These are phyloP conservation scores for Allomyces arbusculus DNA, from an alignment of 192 early-diverging fungal genomes.

Conservation along the genomic window DNA sequence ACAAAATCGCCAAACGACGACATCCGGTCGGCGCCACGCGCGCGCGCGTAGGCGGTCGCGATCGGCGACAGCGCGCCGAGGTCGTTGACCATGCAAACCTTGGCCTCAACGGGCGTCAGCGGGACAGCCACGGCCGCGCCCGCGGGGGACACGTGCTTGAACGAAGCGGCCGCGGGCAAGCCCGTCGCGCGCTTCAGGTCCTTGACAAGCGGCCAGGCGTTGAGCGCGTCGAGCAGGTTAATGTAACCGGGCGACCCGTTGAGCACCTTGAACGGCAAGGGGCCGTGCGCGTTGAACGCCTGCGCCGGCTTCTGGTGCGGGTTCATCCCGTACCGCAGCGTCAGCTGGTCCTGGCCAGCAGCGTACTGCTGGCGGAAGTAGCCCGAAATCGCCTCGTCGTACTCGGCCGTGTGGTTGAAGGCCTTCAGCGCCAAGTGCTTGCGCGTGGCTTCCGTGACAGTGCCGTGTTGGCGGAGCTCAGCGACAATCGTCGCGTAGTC, in stretches of 20 bases:
- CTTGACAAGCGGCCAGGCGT: constrained; percentile 94
- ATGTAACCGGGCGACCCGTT: constrained; percentile 94
- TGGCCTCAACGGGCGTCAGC: constrained; percentile 54
- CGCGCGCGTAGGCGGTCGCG: constrained; percentile 86
- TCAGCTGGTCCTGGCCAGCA: constrained; percentile 43
- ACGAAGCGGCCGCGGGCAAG: constrained; percentile 90
- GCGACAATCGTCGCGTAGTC: constrained; percentile 66
- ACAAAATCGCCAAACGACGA: constrained; percentile 98
- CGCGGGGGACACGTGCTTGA: constrained; percentile 97
- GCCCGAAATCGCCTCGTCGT: constrained; percentile 81
- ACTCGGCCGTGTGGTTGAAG: constrained; percentile 87
- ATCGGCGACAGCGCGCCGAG: constrained; percentile 59
- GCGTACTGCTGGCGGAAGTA: constrained; percentile 90
- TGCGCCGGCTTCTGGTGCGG: constrained; percentile 97
- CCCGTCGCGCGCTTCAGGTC: constrained; percentile 67
- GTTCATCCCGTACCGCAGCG: constrained; percentile 92
- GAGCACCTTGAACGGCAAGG: constrained; percentile 75
- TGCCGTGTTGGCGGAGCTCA: constrained; percentile 44
- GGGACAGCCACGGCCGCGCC: constrained; percentile 84
- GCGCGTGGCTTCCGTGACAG: constrained; percentile 47
- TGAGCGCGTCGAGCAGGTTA: constrained; percentile 91
- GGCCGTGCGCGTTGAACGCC: constrained; percentile 51
- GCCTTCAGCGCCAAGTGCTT: constrained; percentile 78
- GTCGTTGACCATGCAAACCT: constrained; percentile 83
- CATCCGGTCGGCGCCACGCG: constrained; percentile 97